Percentiles rank a stretch among this genome's conserved stretches.
Conservation (phyloP, 2,329 filamentous ascomycete species). For the Remersonia thermophila region DNA sequence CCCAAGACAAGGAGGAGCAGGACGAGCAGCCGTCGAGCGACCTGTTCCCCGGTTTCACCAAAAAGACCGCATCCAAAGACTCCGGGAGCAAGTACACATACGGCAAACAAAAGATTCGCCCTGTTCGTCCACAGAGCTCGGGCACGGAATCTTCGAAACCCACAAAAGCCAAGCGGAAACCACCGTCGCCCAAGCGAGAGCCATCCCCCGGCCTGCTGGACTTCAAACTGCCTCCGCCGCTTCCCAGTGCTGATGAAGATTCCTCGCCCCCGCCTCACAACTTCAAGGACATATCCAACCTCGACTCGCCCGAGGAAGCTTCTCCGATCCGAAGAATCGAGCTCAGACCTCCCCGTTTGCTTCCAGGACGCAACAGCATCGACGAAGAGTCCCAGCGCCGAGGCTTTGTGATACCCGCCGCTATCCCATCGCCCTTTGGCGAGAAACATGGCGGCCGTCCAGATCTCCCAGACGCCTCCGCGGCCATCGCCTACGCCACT, state of each 20-base stretch:
- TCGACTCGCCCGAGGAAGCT: not conserved
- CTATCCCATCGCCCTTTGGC: not conserved
- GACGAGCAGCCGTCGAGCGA: not conserved
- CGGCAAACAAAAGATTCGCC: too few relatives aligned
- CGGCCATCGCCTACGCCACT: not conserved
- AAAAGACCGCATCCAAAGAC: too few relatives aligned
- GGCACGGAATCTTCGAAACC: too few relatives aligned
- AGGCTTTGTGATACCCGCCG: constrained; percentile 8
- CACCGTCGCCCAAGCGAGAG: too few relatives aligned
- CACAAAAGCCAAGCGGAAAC: too few relatives aligned
- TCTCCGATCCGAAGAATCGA: constrained; percentile 5
- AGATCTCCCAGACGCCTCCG: constrained; percentile 1
- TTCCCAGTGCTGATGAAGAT: not conserved
- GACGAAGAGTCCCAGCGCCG: constrained; percentile 7
- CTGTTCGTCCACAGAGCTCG: too few relatives aligned
- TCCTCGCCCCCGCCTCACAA: not conserved
- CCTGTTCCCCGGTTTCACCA: not conserved
- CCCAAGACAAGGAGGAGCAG: not conserved
- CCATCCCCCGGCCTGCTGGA: not conserved
- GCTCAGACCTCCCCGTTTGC: not conserved
- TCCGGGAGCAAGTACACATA: too few relatives aligned
- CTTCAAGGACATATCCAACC: constrained; percentile 3
- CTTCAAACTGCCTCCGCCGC: constrained; percentile 1
- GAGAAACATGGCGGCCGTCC: not conserved
- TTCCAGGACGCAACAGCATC: not conserved